Conservation (phyloP, 768 basidiomycete species). For the Boletus pseudo-olivaceus region DNA sequence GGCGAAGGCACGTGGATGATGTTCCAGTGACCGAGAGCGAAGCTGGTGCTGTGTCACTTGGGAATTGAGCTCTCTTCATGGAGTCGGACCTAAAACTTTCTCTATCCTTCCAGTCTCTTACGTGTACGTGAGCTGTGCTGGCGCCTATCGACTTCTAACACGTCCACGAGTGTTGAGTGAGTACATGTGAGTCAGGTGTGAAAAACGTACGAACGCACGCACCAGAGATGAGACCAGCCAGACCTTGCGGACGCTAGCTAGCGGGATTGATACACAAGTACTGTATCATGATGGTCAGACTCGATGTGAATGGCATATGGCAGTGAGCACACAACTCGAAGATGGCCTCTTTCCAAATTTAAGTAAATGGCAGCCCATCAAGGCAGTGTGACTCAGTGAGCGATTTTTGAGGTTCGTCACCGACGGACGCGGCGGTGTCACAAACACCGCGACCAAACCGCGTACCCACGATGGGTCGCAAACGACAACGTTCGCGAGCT, state of each 20-base stretch:
- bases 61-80: not conserved
- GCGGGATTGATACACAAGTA: not conserved
- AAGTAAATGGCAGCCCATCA: not conserved
- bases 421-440: not conserved
- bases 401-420: not conserved
- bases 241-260: too few species aligned
- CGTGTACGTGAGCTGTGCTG: not conserved
- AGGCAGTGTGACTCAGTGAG: not conserved
- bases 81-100: conserved; percentile 12
- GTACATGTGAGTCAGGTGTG: not conserved
- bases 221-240: not conserved
- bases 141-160: not conserved
- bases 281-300: not conserved
- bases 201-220: not conserved
- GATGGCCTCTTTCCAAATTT: not conserved
- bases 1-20: not conserved
- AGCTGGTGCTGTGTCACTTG: not conserved
- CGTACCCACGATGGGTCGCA: conserved; percentile 32
- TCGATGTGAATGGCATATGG: not conserved
- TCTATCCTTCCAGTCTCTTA: not conserved
- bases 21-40: not conserved
- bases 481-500: conserved; percentile 47
- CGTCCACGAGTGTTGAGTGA: not conserved
- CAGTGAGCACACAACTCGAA: not conserved
- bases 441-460: conserved; percentile 5